Base-by-base conservation (phyloP, 1,284 basidiomycete genomes). In the Papiliotrema terrestris region DNA sequence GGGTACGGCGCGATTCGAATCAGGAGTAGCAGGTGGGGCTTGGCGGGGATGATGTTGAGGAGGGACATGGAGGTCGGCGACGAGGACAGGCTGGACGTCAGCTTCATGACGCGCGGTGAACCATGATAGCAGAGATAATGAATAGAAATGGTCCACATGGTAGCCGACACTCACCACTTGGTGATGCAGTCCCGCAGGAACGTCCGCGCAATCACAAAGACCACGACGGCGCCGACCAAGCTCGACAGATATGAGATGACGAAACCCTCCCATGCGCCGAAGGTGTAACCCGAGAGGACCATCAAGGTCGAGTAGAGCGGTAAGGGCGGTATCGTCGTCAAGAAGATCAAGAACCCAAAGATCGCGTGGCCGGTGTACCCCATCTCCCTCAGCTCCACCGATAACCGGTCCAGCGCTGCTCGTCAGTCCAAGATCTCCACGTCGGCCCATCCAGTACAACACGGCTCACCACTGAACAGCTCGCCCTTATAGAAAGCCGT, bases 291-390 rank as follows among this genome's bases (percentile, higher is more conserved):
- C 13, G 76, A 75, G 2, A 81, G 68, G 39, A 81, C 75, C 63
- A 81, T 80, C 43, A 81, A 66, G 1, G 79, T 80, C 55, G 80
- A 80, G 65, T 81, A 81, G 14, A 81, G 74, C 6, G 80, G 80
- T 20, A 81, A 56, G 0, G 80, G 80, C 2, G 80, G 76, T 45
- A 78, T 71, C 37, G 72, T 75, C 1, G 75, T 76, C 39, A 75
- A 59, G 53, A 74, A 72, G 47, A 76, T 77, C 41, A 74, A 64
- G 44, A 71, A 61, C 43, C 73, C 70, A 65, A 79, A 63, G 58
- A 78, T 68, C 58, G 68, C 37, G 41, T 74, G 62, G 20, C 75
- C 74, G 29, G 68, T 58, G 41, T 66, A 62, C 15, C 74, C 75
- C 64, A 68, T 65, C 17, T 66, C 54, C 35, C 67, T 61, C 6